phyloP scores from a whole-genome alignment of 2,329 filamentous ascomycete genomes.

The Aspergillus sp. region DNA sequence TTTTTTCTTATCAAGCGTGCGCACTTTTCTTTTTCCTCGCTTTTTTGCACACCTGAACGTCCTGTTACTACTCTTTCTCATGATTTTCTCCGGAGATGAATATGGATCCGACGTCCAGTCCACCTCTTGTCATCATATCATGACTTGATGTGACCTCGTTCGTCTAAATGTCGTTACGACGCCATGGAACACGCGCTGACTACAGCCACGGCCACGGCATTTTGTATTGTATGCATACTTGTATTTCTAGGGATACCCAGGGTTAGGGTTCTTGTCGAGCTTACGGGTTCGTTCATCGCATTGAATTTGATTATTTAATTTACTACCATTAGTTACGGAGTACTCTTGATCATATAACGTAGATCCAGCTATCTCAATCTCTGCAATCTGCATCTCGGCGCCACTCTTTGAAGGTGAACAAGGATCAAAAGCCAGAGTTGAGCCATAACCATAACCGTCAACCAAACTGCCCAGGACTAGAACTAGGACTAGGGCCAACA shows the following conservation, averaged over 20 bases:
- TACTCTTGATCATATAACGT: neutral
- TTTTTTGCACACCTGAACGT: neutral
- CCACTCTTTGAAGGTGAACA: too few relatives aligned
- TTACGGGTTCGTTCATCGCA: neutral
- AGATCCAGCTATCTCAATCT: neutral
- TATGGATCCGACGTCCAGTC: neutral
- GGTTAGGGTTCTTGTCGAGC: neutral
- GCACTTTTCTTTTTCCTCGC: slow-evolving; percentile 8
- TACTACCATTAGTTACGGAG: neutral
- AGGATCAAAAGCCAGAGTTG: too few relatives aligned
- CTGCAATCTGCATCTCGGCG: neutral
- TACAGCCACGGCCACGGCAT: slow-evolving; percentile 5
- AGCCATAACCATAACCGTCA: too few relatives aligned
- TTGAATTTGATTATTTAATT: neutral
- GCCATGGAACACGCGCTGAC: slow-evolving; percentile 13
- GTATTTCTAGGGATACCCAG: slow-evolving; percentile 12
- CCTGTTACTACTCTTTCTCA: neutral
- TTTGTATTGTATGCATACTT: slow-evolving; percentile 12
- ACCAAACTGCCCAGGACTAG: too few relatives aligned
- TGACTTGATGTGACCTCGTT: neutral
- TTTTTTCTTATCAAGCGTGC: slow-evolving; percentile 14
- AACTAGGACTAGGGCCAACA: too few relatives aligned
- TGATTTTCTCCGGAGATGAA: neutral
- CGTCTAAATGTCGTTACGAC: slow-evolving; percentile 13
- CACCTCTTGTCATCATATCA: neutral